Base-by-base conservation (phyloP, 2,329 filamentous ascomycete genomes). In the Septoria linicola region DNA sequence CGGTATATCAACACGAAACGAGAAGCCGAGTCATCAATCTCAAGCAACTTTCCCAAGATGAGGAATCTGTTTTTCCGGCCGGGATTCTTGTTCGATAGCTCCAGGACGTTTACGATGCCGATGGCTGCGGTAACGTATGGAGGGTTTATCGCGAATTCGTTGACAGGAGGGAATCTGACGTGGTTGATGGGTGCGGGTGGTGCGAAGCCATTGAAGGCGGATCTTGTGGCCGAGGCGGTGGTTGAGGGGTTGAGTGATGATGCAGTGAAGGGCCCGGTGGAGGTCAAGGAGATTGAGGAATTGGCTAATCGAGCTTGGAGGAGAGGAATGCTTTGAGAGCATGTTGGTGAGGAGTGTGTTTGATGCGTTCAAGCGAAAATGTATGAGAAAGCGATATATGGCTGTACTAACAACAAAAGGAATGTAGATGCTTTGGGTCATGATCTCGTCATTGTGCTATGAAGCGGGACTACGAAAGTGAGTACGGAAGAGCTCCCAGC, bases 1-100 rank as follows among this genome's bases (percentile, higher is more conserved):
- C 80, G 93, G 62, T 99, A 99, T 71, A 89, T 99, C 63, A 81
- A 79, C 31, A 96, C 92, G 11, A 99, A 99, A 74, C 78, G 93
- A 57, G 88, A 95, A 68, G 93, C 93, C 6, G 93, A 99, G 73
- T 80, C 76, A 51, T 79, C 83, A 20, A 89, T 96, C 62, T 74
- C 83, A 25, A 80, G 77, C 48, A 80, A 82, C 58, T 90, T 96
- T 62, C 87, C 88, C 0, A 69, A 76, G 20, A 83, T 95, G 80
- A 81, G 93, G 16, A 83, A 80, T 57, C 75, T 97, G 54, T 97
- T 96, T 69, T 72, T 96, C 48, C 80, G 93, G 23, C 83, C 92
- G 8, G 87, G 87, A 0, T 93, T 99, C 71, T 77, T 99, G 76
- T 99, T 92, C 71, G 93, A 97, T 68, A 80, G 77, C 48, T 89